Evolutionary conservation across 495 filamentous ascomycete species (phyloP), one percentile per base, ranked within the genome.

Genomic region (Penicillium taxi): DNA sequence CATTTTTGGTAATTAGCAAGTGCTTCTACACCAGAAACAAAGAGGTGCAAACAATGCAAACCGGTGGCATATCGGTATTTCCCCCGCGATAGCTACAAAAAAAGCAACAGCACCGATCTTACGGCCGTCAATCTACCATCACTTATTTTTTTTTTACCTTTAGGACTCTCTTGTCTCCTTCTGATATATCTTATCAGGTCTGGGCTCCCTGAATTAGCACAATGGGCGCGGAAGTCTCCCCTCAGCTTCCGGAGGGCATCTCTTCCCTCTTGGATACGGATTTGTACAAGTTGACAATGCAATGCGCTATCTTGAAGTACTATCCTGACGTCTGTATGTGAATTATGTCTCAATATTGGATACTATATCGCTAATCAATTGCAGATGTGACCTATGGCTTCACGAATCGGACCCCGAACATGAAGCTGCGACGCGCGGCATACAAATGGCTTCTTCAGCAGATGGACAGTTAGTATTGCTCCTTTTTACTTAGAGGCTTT

Each of bases 241-340:
- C 59, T 47, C 42, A 50, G 25, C 39, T 46, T 33, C 70, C 75
- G n/a, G 73, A 76, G 48, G 89, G 87, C 24, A 78, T 96, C 52
- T 81, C 75, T 59, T 96, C 91, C 41, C 80, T 98, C 42, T 76
- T 98, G 25, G 91, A 98, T 56, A 98, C 91, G 1, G 91, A 98
- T 68, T 70, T 98, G 26, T 98, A 98, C 73, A 98, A 98, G 62
- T 61, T 98, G 53, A 98, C 91, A 7, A 98, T 98, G 91, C 91
- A 98, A 78, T 94, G 85, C 55, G 91, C 89, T 26, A 77, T 96
- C 45, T 70, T 94, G 33, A 88, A 86, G 53, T 89, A 84, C 63
- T 96, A 93, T 56, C 78, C 82, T 11, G 74, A 90, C 48, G 79
- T 88, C 35, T 64, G 82, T 81, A 45, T 63, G 73, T 69, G 24